phyloP scores from a whole-genome alignment of 2,329 filamentous ascomycete genomes.

The Penicillium rolfsii region DNA sequence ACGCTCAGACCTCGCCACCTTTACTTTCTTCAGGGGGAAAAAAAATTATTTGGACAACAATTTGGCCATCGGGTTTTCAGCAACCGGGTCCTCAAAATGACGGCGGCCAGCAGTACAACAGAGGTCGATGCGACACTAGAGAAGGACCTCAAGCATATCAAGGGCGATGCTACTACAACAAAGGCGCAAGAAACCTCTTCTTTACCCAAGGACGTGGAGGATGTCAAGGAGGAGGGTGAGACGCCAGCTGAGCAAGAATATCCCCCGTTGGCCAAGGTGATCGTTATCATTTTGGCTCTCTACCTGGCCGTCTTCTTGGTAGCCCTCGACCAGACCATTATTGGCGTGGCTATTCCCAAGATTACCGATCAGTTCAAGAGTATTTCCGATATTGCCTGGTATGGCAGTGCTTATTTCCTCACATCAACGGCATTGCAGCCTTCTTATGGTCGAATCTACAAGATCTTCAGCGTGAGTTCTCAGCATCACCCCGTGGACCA shows the following conservation, averaged over 20 bases:
- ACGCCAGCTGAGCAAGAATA: slow-evolving; percentile 19
- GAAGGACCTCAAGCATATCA: background rate
- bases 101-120: slow-evolving; percentile 7
- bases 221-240: slow-evolving; percentile 3
- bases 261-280: slow-evolving; percentile 23
- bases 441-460: slow-evolving; percentile 46
- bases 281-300: slow-evolving; percentile 28
- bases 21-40: background rate
- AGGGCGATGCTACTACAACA: background rate
- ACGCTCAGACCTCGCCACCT: background rate
- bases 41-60: background rate
- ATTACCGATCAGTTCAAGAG: slow-evolving; percentile 26
- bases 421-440: slow-evolving; percentile 21
- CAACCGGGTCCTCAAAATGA: background rate
- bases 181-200: slow-evolving; percentile 22
- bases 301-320: slow-evolving; percentile 34
- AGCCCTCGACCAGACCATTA: slow-evolving; percentile 29
- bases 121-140: slow-evolving; percentile 3
- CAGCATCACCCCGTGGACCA: background rate
- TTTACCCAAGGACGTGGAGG: slow-evolving; percentile 18
- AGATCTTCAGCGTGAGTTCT: slow-evolving; percentile 36
- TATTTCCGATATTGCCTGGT: slow-evolving; percentile 24
- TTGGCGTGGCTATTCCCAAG: slow-evolving; percentile 18
- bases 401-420: slow-evolving; percentile 23
- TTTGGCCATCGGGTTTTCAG: background rate